Conservation (phyloP, 768 basidiomycete species). For the Tubosaeta sp. region DNA sequence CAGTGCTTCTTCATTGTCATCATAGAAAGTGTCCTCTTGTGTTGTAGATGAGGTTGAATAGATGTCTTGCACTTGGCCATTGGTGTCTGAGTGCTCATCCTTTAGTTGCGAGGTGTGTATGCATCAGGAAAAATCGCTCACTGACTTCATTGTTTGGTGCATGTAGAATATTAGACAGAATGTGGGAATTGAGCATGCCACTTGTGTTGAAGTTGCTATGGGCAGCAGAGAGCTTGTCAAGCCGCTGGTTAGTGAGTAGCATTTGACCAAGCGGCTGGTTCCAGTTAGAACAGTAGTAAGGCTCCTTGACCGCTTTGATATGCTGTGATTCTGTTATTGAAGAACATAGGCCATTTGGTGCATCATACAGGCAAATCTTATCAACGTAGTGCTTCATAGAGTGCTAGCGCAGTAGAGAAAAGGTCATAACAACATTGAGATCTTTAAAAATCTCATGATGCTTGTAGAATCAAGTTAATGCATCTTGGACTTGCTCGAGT, state of each 20-base stretch:
- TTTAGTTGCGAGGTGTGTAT: too few species aligned
- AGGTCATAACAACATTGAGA: slow-evolving; percentile 10
- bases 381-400: slow-evolving; percentile 25
- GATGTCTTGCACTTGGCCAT: too few species aligned
- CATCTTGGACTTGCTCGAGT: slow-evolving; percentile 14
- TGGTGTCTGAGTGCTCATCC: neutral
- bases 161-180: neutral
- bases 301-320: slow-evolving; percentile 30
- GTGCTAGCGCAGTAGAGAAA: slow-evolving; percentile 31
- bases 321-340: slow-evolving; percentile 36
- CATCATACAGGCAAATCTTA: slow-evolving; percentile 24
- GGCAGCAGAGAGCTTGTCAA: slow-evolving; percentile 25
- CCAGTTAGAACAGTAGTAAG: slow-evolving; percentile 25
- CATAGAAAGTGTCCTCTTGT: neutral
- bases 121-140: neutral
- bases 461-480: slow-evolving; percentile 17
- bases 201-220: slow-evolving; percentile 13
- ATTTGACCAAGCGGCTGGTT: slow-evolving; percentile 25
- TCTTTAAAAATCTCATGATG: slow-evolving; percentile 16
- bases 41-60: neutral
- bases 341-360: slow-evolving; percentile 33
- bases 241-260: slow-evolving; percentile 23
- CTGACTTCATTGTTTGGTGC: neutral
- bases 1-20: neutral
- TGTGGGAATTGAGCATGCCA: slow-evolving; percentile 18